Conservation (phyloP, 305 asterid species). For the Coffea humblotiana region DNA sequence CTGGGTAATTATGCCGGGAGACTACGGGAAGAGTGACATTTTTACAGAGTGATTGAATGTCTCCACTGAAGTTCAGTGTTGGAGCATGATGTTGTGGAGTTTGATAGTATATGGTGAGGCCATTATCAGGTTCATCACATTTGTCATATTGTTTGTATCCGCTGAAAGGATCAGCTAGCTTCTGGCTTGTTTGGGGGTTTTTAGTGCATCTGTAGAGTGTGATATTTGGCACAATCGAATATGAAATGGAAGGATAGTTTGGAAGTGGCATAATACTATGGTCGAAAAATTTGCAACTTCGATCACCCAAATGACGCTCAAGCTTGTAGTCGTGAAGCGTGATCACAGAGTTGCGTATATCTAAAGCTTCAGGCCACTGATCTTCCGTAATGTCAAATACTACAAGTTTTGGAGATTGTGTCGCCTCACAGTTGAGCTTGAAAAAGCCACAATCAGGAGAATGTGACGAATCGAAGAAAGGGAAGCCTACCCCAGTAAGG, state of each 20-base stretch:
- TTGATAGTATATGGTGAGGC: too few species aligned
- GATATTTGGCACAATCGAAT: slow-evolving; percentile 27
- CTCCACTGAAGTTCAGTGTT: background rate
- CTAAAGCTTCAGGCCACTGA: too few species aligned
- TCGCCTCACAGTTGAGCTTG: too few species aligned
- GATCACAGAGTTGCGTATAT: background rate
- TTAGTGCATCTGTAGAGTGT: slow-evolving; percentile 25
- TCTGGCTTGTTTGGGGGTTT: too few species aligned
- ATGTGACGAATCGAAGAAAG: too few species aligned
- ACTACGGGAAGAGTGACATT: slow-evolving; percentile 22
- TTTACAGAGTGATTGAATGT: slow-evolving; percentile 19
- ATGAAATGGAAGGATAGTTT: slow-evolving; percentile 28
- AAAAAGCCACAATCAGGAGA: too few species aligned
- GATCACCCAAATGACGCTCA: rapidly evolving
- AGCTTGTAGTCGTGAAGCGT: background rate
- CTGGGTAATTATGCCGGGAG: background rate
- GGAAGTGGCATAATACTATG: slow-evolving; percentile 3
- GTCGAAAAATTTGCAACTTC: slow-evolving; percentile 6
- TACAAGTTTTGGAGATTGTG: too few species aligned
- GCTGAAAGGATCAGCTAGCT: background rate
- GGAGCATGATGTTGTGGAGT: background rate
- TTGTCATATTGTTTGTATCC: too few species aligned
- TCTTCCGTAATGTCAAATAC: too few species aligned
- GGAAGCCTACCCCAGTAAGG: too few species aligned
- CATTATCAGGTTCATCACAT: too few species aligned